Evolutionary conservation across 2,329 filamentous ascomycete species (phyloP), one percentile per base, ranked within the genome.

Genomic region (Alternaria infectoria): DNA sequence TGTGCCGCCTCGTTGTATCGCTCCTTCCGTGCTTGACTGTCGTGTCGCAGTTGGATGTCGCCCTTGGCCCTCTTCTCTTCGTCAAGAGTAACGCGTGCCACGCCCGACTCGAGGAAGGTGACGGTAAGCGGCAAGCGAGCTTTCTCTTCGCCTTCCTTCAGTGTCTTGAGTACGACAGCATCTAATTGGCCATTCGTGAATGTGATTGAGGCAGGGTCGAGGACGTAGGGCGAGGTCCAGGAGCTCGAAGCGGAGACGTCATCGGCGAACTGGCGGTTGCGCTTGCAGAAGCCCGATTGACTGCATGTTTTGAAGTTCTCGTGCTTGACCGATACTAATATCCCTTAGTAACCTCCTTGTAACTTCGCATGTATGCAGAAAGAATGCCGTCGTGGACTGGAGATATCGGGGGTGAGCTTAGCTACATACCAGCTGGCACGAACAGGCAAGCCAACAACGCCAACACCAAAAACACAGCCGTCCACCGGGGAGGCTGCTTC

Each of bases 291-390:
- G 74, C 96, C 96, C 5, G 95, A 96, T 79, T 99, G 95, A 70
- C 91, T 84, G 83, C 96, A 99, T 74, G 91, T 97, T 79, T 98
- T 99, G 86, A 98, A 99, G 80, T 97, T 94, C 74, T 97, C 90
- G 78, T 97, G 91, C 83, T 99, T 99, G 56, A 99, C 96, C 74
- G 88, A 86, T 69, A 88, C 93, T 97, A 70, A 9, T 11, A 28
- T 19, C 8, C 9, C 7, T 52, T 26, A 17, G 21, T 60, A 73
- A 13, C 13, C 11, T 8, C 17, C 19, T 8, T 2, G 5, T 40
- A 73, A 64, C 50, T 54, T 21, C 9, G 28, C 3, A 10, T 12
- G 2, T 21, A 13, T 19, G 21, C 12, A 23, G 23, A 21, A 30
- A 13, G 5, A 25, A 13, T 13, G 45, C 40, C 15, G 9, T 58